These are phyloP conservation scores for Pulveroboletus ravenelii DNA, from an alignment of 768 basidiomycete genomes.

Conservation along the genomic window DNA sequence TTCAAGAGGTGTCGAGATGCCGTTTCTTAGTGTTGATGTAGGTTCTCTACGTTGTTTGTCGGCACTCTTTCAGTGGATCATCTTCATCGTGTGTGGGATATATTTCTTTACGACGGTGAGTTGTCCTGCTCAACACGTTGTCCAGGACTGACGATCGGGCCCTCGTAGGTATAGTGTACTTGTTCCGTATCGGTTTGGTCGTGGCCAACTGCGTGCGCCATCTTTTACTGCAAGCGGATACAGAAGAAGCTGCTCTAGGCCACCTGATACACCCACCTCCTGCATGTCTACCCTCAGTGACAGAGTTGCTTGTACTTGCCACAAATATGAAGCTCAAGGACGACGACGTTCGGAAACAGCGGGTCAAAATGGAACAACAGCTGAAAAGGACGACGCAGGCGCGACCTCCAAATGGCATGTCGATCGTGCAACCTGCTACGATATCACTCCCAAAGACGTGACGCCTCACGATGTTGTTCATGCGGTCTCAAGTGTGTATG, in stretches of 20 bases:
- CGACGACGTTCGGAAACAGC: constrained; percentile 72
- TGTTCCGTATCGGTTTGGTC: constrained; percentile 70
- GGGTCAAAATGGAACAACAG: constrained; percentile 70
- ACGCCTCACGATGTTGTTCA: background rate
- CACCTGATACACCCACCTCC: constrained; percentile 49
- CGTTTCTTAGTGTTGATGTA: constrained; percentile 20
- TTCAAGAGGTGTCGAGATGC: background rate
- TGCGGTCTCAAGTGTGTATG: background rate
- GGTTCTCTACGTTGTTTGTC: constrained; percentile 73
- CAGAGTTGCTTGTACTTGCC: constrained; percentile 59
- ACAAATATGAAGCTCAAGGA: constrained; percentile 71
- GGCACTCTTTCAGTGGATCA: constrained; percentile 60
- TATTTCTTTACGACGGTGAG: constrained; percentile 77
- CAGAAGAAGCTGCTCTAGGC: constrained; percentile 44
- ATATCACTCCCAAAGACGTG: constrained; percentile 29
- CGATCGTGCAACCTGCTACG: constrained; percentile 22
- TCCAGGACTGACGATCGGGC: constrained; percentile 1
- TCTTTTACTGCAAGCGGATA: constrained; percentile 47
- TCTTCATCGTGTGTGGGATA: constrained; percentile 74
- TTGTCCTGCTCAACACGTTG: background rate
- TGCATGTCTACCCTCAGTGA: constrained; percentile 49
- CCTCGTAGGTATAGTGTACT: constrained; percentile 60
- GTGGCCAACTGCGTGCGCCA: constrained; percentile 59
- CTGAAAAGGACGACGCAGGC: constrained; percentile 53
- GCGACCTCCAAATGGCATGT: constrained; percentile 28